Percentiles rank a stretch among this genome's conserved stretches.
These are phyloP conservation scores for Dicorynia guianensis DNA, from an alignment of 306 rosid species.

Conservation along the genomic window DNA sequence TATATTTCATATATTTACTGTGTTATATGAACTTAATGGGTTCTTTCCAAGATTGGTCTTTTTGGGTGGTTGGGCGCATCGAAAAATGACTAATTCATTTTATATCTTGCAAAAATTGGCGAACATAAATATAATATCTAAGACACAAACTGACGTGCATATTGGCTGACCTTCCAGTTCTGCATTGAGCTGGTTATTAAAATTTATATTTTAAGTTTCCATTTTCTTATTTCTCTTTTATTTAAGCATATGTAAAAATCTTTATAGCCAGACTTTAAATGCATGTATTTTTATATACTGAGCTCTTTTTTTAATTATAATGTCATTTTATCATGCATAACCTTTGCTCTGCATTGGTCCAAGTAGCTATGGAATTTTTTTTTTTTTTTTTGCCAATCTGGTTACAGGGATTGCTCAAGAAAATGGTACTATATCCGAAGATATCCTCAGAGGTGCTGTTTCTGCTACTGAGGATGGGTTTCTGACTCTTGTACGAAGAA, in stretches of 20 bases:
- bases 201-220: neutral
- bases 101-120: constrained; percentile 6
- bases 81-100: constrained; percentile 3
- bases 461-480: constrained; percentile 89
- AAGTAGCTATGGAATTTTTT: constrained; percentile 37
- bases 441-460: constrained; percentile 69
- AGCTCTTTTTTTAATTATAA: neutral
- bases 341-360: constrained; percentile 19
- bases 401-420: constrained; percentile 75
- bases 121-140: constrained; percentile 8
- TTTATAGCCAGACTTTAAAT: neutral
- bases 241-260: neutral
- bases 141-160: neutral
- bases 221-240: neutral
- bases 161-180: constrained; percentile 26
- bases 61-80: constrained; percentile 10
- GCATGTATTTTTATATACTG: neutral
- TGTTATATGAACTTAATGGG: neutral
- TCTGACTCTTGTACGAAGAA: constrained; percentile 78
- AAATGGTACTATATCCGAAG: constrained; percentile 70
- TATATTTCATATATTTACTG: neutral
- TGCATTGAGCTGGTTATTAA: constrained; percentile 25
- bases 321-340: neutral
- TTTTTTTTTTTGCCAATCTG: constrained; percentile 32
- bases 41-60: neutral